These are phyloP conservation scores for Neoarthrinium moseri DNA, from an alignment of 2,329 filamentous ascomycete species.

Conservation along the genomic window DNA sequence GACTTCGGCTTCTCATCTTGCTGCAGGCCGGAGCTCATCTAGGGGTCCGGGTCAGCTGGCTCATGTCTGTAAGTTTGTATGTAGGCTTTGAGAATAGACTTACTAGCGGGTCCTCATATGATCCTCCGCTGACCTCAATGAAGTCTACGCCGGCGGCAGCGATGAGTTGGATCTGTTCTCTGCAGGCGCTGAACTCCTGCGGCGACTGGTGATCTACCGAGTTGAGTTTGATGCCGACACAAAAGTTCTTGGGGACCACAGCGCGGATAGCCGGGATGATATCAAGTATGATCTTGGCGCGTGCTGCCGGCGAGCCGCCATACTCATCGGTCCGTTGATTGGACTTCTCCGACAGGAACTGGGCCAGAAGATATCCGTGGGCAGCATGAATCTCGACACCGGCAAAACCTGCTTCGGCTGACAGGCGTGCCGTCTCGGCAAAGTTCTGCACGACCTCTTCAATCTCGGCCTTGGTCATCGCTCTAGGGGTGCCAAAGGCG, in stretches of 20 bases:
- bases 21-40: slow-evolving; percentile 2
- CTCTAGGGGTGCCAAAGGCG: slow-evolving; percentile 52
- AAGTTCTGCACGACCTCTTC: slow-evolving; percentile 51
- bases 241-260: slow-evolving; percentile 40
- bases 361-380: slow-evolving; percentile 56
- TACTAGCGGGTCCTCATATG: slow-evolving; percentile 51
- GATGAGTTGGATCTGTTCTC: slow-evolving; percentile 52
- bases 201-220: slow-evolving; percentile 51
- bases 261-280: slow-evolving; percentile 40
- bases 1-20: slow-evolving; percentile 6
- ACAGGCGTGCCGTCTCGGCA: slow-evolving; percentile 47
- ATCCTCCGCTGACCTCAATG: slow-evolving; percentile 64
- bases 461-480: slow-evolving; percentile 55
- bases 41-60: neutral
- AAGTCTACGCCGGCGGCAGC: slow-evolving; percentile 56
- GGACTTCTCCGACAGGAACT: slow-evolving; percentile 48
- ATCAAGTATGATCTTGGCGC: slow-evolving; percentile 49
- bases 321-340: slow-evolving; percentile 54
- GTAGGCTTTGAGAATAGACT: slow-evolving; percentile 10
- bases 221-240: slow-evolving; percentile 54
- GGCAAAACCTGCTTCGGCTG: slow-evolving; percentile 42
- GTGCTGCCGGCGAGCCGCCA: slow-evolving; percentile 46
- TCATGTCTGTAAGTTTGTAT: neutral
- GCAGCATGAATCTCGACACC: slow-evolving; percentile 44
- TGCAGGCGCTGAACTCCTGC: slow-evolving; percentile 34